Evolutionary conservation across 2,329 filamentous ascomycete genomes (phyloP).

Genomic region (Thelonectria discophora): DNA sequence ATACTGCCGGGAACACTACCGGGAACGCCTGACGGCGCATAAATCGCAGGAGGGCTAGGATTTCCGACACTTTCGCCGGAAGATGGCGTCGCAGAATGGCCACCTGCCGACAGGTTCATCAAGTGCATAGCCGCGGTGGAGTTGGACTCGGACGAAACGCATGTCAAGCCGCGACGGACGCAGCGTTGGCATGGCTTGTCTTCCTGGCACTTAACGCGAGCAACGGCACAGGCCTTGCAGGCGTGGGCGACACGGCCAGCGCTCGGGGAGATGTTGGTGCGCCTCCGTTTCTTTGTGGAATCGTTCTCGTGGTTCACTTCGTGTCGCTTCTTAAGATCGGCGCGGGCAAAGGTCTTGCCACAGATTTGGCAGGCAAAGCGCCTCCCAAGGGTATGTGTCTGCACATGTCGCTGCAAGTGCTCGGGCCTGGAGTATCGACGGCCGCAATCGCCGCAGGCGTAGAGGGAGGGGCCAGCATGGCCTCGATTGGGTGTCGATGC

Average conservation of each 20-base stretch:
- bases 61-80: slow-evolving; percentile 34
- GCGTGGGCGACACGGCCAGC: slow-evolving; percentile 62
- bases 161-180: slow-evolving; percentile 56
- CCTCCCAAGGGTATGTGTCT: slow-evolving; percentile 60
- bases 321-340: slow-evolving; percentile 63
- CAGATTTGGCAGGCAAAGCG: slow-evolving; percentile 61
- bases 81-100: slow-evolving; percentile 41
- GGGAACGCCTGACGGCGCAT: slow-evolving; percentile 16
- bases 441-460: slow-evolving; percentile 62
- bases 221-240: slow-evolving; percentile 60
- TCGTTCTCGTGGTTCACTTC: slow-evolving; percentile 61
- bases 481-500: slow-evolving; percentile 24
- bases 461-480: slow-evolving; percentile 48
- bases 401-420: slow-evolving; percentile 62
- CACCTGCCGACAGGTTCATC: slow-evolving; percentile 53
- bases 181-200: slow-evolving; percentile 63
- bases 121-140: slow-evolving; percentile 55
- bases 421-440: slow-evolving; percentile 62
- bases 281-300: slow-evolving; percentile 57
- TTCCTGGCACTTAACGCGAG: slow-evolving; percentile 65
- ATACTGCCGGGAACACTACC: slow-evolving; percentile 11
- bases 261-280: slow-evolving; percentile 55
- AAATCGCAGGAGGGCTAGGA: slow-evolving; percentile 25
- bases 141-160: slow-evolving; percentile 51
- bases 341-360: slow-evolving; percentile 62